These are phyloP conservation scores for Beauveria sp. DNA, from an alignment of 2,329 filamentous ascomycete genomes.

Conservation along the genomic window DNA sequence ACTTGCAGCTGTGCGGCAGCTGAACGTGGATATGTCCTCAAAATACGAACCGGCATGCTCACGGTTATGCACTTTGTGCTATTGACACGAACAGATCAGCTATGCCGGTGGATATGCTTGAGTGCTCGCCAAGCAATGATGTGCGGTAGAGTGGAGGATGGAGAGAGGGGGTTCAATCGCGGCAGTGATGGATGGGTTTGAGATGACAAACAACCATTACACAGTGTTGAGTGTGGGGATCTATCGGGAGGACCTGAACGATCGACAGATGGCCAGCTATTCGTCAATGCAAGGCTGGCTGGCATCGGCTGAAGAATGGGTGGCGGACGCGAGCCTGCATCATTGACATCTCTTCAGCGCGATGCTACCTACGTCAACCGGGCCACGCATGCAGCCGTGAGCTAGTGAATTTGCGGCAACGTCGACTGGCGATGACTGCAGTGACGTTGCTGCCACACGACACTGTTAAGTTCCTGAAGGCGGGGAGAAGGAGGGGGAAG, in stretches of 20 bases:
- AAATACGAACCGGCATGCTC: neutral
- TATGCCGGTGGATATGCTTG: neutral
- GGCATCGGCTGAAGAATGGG: neutral
- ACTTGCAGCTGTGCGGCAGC: neutral
- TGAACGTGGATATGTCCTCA: too few species aligned
- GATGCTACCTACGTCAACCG: neutral
- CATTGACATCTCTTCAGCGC: neutral
- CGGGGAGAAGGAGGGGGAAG: neutral
- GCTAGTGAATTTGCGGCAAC: neutral
- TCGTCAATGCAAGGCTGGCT: neutral
- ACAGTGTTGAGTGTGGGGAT: neutral
- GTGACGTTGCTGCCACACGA: conserved; percentile 2
- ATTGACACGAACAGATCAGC: too few species aligned
- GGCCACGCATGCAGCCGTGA: neutral
- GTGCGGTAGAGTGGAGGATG: neutral
- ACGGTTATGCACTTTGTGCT: neutral
- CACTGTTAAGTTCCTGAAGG: neutral
- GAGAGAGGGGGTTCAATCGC: neutral
- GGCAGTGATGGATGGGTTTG: neutral
- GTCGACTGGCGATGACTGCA: neutral
- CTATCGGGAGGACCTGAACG: neutral
- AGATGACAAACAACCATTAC: neutral
- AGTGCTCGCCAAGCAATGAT: neutral
- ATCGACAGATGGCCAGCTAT: neutral
- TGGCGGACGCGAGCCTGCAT: neutral